These are phyloP conservation scores for Bidens hawaiensis DNA, from an alignment of 140 eudicot species.

Conservation along the genomic window DNA sequence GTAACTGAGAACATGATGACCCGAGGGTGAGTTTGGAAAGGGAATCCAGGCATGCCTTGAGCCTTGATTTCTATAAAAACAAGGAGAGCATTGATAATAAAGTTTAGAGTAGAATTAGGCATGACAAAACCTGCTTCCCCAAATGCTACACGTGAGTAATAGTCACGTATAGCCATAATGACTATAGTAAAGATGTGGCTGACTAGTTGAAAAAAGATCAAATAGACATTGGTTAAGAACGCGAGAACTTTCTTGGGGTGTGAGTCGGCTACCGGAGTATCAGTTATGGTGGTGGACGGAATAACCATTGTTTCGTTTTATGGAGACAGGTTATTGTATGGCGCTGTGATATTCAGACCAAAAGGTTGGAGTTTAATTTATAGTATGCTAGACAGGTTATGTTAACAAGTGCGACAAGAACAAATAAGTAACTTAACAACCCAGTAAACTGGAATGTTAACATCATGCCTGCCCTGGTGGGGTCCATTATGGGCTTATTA, in stretches of 20 bases:
- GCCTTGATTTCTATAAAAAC: too few species aligned
- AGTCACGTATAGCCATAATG: neutral
- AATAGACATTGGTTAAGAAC: neutral
- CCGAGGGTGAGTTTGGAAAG: too few species aligned
- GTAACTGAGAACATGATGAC: too few species aligned
- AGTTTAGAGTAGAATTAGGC: too few species aligned
- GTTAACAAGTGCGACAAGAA: neutral
- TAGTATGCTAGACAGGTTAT: neutral
- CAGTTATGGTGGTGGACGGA: neutral
- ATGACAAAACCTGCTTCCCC: too few species aligned
- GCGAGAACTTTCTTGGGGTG: neutral
- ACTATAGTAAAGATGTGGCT: neutral
- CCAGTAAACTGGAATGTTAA: neutral
- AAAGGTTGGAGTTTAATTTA: neutral
- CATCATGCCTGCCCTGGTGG: neutral
- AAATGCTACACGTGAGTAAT: too few species aligned
- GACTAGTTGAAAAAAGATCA: neutral
- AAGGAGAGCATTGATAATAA: too few species aligned
- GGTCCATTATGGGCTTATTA: neutral
- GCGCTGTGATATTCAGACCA: neutral
- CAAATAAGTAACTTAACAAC: neutral
- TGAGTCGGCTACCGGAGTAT: neutral
- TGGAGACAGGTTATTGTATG: neutral
- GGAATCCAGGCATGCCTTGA: too few species aligned
- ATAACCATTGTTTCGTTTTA: neutral